phyloP scores from a whole-genome alignment of 441 rosid genomes.

The Corymbia citriodora region DNA sequence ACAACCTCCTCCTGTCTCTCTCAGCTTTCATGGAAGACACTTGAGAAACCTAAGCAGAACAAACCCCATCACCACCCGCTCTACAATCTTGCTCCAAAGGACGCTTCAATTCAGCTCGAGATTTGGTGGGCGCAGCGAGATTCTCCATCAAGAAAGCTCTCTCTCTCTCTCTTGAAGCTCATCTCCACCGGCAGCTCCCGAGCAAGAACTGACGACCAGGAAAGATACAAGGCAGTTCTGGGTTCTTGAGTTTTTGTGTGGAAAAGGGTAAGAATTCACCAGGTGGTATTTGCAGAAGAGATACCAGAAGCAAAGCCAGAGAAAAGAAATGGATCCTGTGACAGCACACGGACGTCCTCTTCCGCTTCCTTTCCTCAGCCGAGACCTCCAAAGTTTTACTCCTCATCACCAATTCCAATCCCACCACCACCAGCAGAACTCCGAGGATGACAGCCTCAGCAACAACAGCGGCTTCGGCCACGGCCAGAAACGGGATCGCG shows the following conservation, averaged over 20 bases:
- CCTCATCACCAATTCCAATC: constrained; percentile 57
- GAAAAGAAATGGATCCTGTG: constrained; percentile 54
- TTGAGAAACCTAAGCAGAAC: not conserved
- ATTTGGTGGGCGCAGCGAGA: constrained; percentile 7
- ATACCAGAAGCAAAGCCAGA: not conserved
- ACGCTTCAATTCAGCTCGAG: constrained; percentile 21
- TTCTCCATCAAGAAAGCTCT: constrained; percentile 1
- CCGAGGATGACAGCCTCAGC: constrained; percentile 38
- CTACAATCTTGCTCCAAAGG: not conserved
- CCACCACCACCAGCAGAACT: constrained; percentile 39
- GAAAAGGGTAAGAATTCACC: not conserved
- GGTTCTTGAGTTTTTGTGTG: not conserved
- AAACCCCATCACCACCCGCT: not conserved
- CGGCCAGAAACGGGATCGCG: constrained; percentile 58
- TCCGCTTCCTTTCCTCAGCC: constrained; percentile 65
- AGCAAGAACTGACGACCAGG: not conserved
- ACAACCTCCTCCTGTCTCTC: not conserved
- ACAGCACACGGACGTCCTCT: constrained; percentile 65
- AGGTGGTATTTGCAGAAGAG: constrained; percentile 7
- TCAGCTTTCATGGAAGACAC: not conserved
- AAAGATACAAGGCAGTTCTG: not conserved
- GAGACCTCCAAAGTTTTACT: constrained; percentile 66
- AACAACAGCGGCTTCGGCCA: constrained; percentile 24
- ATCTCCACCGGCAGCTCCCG: not conserved
- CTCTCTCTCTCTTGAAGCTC: not conserved